Evolutionary conservation across 352 stramenopile genomes (phyloP), one percentile per base, ranked within the genome.

Genomic region (Phytophthora pinifolia): DNA sequence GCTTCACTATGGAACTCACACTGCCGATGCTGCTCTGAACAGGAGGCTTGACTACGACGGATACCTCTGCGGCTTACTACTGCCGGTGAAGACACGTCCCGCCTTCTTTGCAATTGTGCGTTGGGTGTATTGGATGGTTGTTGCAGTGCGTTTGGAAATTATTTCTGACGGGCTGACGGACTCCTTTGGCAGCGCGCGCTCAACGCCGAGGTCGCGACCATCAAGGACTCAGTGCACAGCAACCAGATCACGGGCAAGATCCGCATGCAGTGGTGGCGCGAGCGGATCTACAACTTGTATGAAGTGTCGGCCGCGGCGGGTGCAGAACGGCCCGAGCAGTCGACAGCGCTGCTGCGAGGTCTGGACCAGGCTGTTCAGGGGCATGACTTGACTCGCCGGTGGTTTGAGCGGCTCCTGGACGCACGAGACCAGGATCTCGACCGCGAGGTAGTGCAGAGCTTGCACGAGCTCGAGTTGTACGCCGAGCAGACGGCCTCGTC

Each of bases 261-360:
- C 70, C 86, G 91, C 49, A 86, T 97, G 67, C 89, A 97, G 52
- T 98, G 91, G 91, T 98, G 91, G 91, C 77, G 88, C 15, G 83
- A 98, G 44, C 70, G 72, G 7, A 85, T 96, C 48, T 76, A 82
- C 46, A 72, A 83, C 38, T 52, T 95, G 52, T 94, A 92, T 58
- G 65, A 65, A 47, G 25, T 50, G 0, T 55, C 53, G 12, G 48
- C 22, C 12, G n/a, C 39, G 4, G 32, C 54, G n/a, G 50, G 54
- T 30, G 62, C 67, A 4, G 73, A 86, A 30, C 61, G 56, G 47
- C 61, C 55, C 12, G 9, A 61, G 45, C 61, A 74, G 29, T 70
- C 65, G 18, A 92, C 89, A 5, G 54, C 81, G 33, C 67, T 98
- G 27, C 66, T 94, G 15, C 65, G 75, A 30, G 88, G 74, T 4